Conservation (phyloP, 345 rosid species). For the Sisymbrium altissimum region DNA sequence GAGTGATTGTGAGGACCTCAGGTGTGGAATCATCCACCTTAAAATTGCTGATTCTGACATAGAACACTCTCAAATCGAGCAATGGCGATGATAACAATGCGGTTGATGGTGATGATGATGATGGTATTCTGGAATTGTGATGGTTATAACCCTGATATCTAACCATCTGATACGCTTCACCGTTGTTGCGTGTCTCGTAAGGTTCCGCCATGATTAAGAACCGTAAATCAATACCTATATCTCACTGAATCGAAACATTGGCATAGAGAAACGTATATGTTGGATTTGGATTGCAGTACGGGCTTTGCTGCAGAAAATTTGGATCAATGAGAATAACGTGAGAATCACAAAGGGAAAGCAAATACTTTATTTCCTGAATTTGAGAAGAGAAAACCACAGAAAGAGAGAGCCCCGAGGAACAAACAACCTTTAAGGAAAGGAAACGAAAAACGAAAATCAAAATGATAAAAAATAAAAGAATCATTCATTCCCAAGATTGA, state of each 20-base stretch:
- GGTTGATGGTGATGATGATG: neutral
- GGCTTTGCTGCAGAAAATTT: constrained; percentile 13
- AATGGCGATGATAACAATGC: constrained; percentile 28
- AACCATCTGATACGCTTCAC: constrained; percentile 52
- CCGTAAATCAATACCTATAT: constrained; percentile 1
- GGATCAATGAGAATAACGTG: constrained; percentile 21
- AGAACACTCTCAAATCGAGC: constrained; percentile 89
- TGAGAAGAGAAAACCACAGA: constrained; percentile 2
- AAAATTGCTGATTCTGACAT: constrained; percentile 74
- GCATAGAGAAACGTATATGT: neutral
- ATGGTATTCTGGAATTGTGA: constrained; percentile 36
- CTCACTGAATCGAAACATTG: constrained; percentile 9
- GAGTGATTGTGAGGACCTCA: constrained; percentile 66
- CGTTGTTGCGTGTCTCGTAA: constrained; percentile 42
- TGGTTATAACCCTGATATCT: constrained; percentile 60
- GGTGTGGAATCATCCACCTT: constrained; percentile 66
- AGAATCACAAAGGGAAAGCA: constrained; percentile 6
- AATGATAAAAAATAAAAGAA: neutral
- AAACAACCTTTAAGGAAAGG: neutral
- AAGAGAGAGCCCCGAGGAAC: constrained; percentile 34
- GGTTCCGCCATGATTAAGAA: constrained; percentile 48
- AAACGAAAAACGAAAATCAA: neutral
- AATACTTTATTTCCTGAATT: neutral
- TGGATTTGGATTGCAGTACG: neutral
- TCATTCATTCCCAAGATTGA: no score